Percentiles rank a stretch among this genome's conserved stretches.
phyloP scores from a whole-genome alignment of 371 early-diverging fungal genomes.

The Mucor irregularis region DNA sequence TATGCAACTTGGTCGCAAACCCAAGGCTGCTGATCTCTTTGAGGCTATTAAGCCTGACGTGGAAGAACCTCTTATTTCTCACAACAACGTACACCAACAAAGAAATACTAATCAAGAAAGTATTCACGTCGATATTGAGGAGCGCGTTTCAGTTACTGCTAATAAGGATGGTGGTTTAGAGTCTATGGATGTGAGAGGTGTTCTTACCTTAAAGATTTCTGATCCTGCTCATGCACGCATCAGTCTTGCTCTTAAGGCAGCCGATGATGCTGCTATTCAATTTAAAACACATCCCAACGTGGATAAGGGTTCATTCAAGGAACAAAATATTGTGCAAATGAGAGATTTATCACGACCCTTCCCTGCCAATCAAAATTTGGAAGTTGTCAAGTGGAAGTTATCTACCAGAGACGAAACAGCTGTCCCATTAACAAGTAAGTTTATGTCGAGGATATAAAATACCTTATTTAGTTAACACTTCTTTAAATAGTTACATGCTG shows the following conservation, averaged over 20 bases:
- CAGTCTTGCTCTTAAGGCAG: slow-evolving; percentile 54
- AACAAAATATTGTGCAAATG: slow-evolving; percentile 72
- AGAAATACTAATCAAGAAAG: slow-evolving; percentile 39
- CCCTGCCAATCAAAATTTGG: slow-evolving; percentile 85
- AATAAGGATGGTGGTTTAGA: slow-evolving; percentile 92
- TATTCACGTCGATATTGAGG: slow-evolving; percentile 86
- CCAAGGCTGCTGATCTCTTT: slow-evolving; percentile 75
- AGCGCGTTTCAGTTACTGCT: slow-evolving; percentile 80
- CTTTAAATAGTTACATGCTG: slow-evolving; percentile 85
- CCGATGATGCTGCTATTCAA: slow-evolving; percentile 65
- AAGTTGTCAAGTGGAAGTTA: slow-evolving; percentile 88
- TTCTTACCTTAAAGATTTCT: slow-evolving; percentile 74
- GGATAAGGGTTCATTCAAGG: slow-evolving; percentile 85
- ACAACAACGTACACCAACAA: slow-evolving; percentile 4
- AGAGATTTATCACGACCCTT: slow-evolving; percentile 81
- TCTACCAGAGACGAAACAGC: slow-evolving; percentile 77
- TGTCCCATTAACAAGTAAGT: slow-evolving; percentile 82
- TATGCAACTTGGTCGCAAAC: slow-evolving; percentile 93
- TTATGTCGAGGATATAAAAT: not conserved
- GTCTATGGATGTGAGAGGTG: slow-evolving; percentile 91
- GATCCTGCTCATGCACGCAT: slow-evolving; percentile 64
- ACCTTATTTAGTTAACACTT: not conserved
- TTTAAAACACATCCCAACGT: slow-evolving; percentile 98
- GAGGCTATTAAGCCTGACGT: slow-evolving; percentile 85
- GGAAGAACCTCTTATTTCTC: slow-evolving; percentile 42